phyloP scores from a whole-genome alignment of 306 rosid genomes.

The Cicer bijugum region DNA sequence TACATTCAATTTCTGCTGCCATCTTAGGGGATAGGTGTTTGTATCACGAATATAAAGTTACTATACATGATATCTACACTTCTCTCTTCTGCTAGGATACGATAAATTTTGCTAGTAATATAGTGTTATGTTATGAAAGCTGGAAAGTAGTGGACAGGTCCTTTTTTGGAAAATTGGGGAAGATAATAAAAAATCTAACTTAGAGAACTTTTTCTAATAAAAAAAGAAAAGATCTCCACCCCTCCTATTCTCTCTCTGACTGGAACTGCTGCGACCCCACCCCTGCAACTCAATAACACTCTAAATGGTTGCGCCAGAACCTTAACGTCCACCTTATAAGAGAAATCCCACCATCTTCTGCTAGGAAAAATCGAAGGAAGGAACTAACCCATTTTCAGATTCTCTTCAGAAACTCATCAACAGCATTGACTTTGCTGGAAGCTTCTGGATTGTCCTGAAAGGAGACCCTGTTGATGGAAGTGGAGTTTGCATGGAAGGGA shows the following conservation, averaged over 20 bases:
- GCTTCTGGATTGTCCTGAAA: not conserved
- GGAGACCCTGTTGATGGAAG: not conserved
- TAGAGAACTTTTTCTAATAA: not conserved
- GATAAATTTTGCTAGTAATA: not conserved
- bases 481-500: too few species aligned
- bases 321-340: not conserved
- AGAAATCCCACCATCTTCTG: not conserved
- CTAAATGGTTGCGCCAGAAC: not conserved
- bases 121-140: not conserved
- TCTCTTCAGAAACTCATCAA: not conserved
- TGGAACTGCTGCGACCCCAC: not conserved
- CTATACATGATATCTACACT: not conserved
- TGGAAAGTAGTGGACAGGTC: not conserved
- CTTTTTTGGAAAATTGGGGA: not conserved
- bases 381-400: not conserved
- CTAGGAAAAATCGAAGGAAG: not conserved
- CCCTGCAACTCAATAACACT: not conserved
- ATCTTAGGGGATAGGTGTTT: conserved; percentile 16
- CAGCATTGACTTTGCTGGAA: not conserved
- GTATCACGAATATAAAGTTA: conserved; percentile 1
- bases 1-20: conserved; percentile 22
- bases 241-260: not conserved
- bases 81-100: conserved; percentile 7
- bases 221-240: not conserved
- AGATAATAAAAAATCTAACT: not conserved